Percentiles rank a stretch among this genome's conserved stretches.
These are phyloP conservation scores for Millerago galiae DNA, from an alignment of 805 yeast genomes.

Conservation along the genomic window DNA sequence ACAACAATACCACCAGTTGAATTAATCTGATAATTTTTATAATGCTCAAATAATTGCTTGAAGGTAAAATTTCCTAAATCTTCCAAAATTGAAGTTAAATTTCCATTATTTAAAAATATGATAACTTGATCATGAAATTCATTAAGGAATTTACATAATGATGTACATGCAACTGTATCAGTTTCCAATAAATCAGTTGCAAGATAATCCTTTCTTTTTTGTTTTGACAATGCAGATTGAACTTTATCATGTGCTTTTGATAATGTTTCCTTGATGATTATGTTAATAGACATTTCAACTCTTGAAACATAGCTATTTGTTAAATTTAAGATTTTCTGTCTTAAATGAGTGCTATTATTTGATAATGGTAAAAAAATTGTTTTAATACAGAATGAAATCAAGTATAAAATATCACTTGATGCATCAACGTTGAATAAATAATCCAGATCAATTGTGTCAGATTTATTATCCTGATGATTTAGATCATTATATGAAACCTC, in stretches of 20 bases:
- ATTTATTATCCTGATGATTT: conserved; percentile 29
- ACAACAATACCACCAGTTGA: conserved; percentile 78
- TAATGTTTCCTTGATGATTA: conserved; percentile 54
- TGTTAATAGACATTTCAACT: conserved; percentile 60
- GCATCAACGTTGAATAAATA: conserved; percentile 44
- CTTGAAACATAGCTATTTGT: conserved; percentile 55
- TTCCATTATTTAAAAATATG: conserved; percentile 35
- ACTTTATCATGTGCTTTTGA: conserved; percentile 48
- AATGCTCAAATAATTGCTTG: conserved; percentile 59
- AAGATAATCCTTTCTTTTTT: conserved; percentile 67
- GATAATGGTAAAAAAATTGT: conserved; percentile 73
- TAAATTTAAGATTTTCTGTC: conserved; percentile 52
- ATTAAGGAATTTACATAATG: conserved; percentile 47
- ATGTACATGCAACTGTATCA: conserved; percentile 67
- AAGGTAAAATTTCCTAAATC: conserved; percentile 56
- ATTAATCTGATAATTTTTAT: conserved; percentile 67
- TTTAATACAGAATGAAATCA: conserved; percentile 67
- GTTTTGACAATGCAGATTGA: conserved; percentile 47
- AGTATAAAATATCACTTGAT: conserved; percentile 53
- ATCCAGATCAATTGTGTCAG: conserved; percentile 33
- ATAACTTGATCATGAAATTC: conserved; percentile 35
- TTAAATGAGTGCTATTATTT: conserved; percentile 47
- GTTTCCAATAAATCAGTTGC: conserved; percentile 41
- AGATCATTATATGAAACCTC: conserved; percentile 57
- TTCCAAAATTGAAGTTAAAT: conserved; percentile 43